phyloP scores from a whole-genome alignment of 208 protist genomes.

The Crithidia fasciculata region DNA sequence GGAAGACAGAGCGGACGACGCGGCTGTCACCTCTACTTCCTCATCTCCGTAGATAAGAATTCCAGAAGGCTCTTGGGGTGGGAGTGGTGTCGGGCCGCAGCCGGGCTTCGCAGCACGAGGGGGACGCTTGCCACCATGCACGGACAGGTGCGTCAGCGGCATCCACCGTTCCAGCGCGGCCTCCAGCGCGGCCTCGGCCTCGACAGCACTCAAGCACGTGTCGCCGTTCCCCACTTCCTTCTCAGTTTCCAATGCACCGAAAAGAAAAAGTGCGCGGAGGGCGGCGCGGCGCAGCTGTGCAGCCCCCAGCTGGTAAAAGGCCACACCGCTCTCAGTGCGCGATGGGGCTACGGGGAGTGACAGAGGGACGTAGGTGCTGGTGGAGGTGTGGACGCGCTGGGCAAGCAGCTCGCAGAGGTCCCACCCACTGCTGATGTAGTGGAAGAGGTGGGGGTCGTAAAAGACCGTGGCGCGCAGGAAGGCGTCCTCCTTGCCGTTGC shows the following conservation, averaged over 20 bases:
- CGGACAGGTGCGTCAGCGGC: slow-evolving; percentile 13
- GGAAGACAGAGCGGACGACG: too few relatives aligned
- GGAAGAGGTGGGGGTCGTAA: slow-evolving; percentile 26
- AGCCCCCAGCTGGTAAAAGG: background rate
- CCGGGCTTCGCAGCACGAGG: background rate
- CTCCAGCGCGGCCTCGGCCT: background rate
- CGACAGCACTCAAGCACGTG: background rate
- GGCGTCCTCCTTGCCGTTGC: background rate
- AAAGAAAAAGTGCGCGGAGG: slow-evolving; percentile 10
- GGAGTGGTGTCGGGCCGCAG: background rate
- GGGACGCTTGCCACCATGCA: slow-evolving; percentile 1
- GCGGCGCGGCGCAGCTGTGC: slow-evolving; percentile 8
- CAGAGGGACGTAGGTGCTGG: slow-evolving; percentile 1
- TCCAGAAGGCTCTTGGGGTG: background rate
- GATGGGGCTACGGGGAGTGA: background rate
- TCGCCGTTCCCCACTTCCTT: background rate
- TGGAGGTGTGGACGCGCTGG: slow-evolving; percentile 16
- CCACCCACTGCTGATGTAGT: slow-evolving; percentile 26
- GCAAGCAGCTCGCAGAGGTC: slow-evolving; percentile 14
- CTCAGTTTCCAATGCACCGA: background rate
- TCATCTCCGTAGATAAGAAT: background rate
- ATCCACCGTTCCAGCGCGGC: slow-evolving; percentile 6
- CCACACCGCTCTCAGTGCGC: background rate
- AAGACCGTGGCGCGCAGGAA: slow-evolving; percentile 3
- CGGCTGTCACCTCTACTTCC: too few relatives aligned